phyloP scores from a whole-genome alignment of 1,139 yeast genomes.

The Magnusiomyces magnusii region DNA sequence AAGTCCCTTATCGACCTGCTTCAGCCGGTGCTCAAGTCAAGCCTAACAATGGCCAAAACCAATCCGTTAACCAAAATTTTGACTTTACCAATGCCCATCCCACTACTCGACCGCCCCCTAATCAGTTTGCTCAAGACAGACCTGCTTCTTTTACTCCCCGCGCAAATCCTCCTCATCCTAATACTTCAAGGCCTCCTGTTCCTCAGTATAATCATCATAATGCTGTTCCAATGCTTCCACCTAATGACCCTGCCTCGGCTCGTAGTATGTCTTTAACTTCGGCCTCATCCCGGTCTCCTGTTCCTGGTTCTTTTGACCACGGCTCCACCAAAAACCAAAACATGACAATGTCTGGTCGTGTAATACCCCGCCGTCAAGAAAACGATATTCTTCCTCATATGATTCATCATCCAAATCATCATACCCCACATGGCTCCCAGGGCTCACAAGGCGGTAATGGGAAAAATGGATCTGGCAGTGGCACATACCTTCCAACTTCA shows the following conservation, averaged over 20 bases:
- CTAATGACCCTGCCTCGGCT: background rate
- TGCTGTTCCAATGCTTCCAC: too few relatives aligned
- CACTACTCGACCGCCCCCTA: background rate
- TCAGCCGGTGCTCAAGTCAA: background rate
- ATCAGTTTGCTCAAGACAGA: background rate
- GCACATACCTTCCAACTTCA: conserved; percentile 5
- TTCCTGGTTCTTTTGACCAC: conserved; percentile 18
- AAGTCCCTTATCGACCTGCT: background rate
- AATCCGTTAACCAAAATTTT: too few relatives aligned
- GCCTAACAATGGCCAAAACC: background rate
- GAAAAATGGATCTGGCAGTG: background rate
- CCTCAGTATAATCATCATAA: background rate
- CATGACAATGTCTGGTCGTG: conserved; percentile 29
- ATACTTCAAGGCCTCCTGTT: background rate
- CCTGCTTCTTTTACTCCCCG: background rate
- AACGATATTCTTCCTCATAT: conserved; percentile 16
- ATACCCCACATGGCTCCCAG: background rate
- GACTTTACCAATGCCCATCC: background rate
- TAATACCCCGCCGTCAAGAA: conserved; percentile 27
- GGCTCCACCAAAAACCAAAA: conserved; percentile 19
- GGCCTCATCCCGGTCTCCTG: background rate
- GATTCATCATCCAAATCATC: background rate
- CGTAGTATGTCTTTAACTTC: conserved; percentile 4
- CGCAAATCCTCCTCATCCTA: background rate
- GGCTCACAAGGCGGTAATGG: background rate